Evolutionary conservation across 768 basidiomycete genomes (phyloP).

Genomic region (Rhodotorula diobovata): DNA sequence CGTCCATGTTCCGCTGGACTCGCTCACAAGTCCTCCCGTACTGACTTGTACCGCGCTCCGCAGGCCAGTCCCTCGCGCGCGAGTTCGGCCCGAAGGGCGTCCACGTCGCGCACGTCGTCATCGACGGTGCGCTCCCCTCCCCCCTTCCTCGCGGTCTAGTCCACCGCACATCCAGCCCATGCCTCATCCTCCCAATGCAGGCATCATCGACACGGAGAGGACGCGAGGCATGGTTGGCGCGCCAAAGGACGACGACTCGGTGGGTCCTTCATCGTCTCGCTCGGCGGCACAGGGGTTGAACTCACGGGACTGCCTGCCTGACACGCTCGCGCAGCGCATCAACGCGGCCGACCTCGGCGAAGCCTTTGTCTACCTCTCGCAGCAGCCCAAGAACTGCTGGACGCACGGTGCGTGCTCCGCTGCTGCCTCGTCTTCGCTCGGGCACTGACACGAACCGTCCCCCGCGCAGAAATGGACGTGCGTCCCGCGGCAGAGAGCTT

Average conservation of each 20-base stretch:
- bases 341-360: conserved; percentile 34
- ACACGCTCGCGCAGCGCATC: conserved; percentile 9
- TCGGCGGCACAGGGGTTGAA: too few relatives aligned
- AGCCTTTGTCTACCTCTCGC: conserved; percentile 15
- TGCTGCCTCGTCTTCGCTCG: too few relatives aligned
- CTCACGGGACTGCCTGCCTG: neutral
- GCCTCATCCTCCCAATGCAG: neutral
- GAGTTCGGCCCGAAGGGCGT: conserved; percentile 43
- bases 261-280: neutral
- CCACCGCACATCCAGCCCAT: too few relatives aligned
- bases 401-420: conserved; percentile 27
- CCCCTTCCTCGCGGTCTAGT: neutral
- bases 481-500: conserved; percentile 36
- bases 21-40: too few relatives aligned
- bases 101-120: conserved; percentile 42
- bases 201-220: conserved; percentile 36
- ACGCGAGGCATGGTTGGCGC: neutral
- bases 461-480: conserved; percentile 32
- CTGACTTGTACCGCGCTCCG: neutral
- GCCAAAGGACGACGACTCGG: conserved; percentile 4
- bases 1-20: neutral
- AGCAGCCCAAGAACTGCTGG: conserved; percentile 41
- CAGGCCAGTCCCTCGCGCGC: conserved; percentile 40
- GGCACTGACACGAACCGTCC: neutral
- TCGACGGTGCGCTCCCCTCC: conserved; percentile 38